phyloP scores from a whole-genome alignment of 768 basidiomycete species.

The Solioccasus polychromus region DNA sequence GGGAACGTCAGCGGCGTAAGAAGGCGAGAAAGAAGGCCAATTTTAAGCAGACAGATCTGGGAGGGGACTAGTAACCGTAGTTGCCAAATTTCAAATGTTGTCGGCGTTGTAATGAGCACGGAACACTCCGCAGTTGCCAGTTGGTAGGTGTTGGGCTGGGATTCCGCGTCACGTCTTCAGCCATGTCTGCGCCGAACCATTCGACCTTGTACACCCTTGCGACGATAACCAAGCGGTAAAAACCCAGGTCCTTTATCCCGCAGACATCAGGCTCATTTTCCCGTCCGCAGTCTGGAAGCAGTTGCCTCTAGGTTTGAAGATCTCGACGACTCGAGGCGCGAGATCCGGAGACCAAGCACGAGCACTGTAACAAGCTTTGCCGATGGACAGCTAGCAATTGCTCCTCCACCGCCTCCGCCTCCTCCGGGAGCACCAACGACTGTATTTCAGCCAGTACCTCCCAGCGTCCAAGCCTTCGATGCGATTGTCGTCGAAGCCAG shows the following conservation, averaged over 20 bases:
- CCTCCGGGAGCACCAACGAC: slow-evolving; percentile 36
- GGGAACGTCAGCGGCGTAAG: slow-evolving; percentile 71
- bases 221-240: slow-evolving; percentile 79
- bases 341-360: slow-evolving; percentile 25
- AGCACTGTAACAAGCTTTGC: slow-evolving; percentile 30
- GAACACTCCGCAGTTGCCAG: slow-evolving; percentile 19
- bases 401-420: slow-evolving; percentile 31
- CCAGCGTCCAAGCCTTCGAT: slow-evolving; percentile 69
- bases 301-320: slow-evolving; percentile 95
- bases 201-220: slow-evolving; percentile 68
- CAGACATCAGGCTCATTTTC: slow-evolving; percentile 1
- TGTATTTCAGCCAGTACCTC: slow-evolving; percentile 43
- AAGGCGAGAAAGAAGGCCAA: slow-evolving; percentile 71
- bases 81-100: not conserved
- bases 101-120: slow-evolving; percentile 4
- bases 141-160: slow-evolving; percentile 5
- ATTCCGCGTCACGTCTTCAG: not conserved
- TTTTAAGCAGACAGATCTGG: slow-evolving; percentile 13
- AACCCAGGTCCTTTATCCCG: slow-evolving; percentile 7
- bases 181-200: slow-evolving; percentile 36
- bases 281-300: slow-evolving; percentile 72
- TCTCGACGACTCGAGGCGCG: slow-evolving; percentile 55
- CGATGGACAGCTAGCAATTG: slow-evolving; percentile 24
- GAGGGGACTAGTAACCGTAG: slow-evolving; percentile 12
- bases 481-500: slow-evolving; percentile 70